Evolutionary conservation across 2,329 filamentous ascomycete genomes (phyloP).

Genomic region (Apiospora phragmitis): DNA sequence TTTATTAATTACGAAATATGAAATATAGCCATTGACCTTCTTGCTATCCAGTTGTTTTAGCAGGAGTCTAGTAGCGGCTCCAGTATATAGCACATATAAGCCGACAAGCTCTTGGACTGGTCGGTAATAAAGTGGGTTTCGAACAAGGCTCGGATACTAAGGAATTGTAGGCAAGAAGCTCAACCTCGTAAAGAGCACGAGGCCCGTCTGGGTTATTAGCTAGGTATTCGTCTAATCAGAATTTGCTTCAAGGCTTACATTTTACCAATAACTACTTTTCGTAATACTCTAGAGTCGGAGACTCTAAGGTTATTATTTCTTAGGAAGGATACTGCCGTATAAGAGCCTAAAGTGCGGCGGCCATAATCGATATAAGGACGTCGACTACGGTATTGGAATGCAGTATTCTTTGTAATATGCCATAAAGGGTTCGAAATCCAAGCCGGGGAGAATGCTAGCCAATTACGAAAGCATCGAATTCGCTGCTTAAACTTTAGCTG

Average conservation of each 20-base stretch:
- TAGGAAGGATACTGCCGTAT: not conserved
- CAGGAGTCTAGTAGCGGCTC: not conserved
- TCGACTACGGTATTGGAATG: not conserved
- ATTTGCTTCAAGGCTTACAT: not conserved
- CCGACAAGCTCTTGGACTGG: not conserved
- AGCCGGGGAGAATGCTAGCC: not conserved
- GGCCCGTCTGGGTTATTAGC: not conserved
- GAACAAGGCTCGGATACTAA: not conserved
- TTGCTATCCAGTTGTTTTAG: not conserved
- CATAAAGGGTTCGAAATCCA: not conserved
- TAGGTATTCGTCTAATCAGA: not conserved
- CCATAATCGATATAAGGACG: not conserved
- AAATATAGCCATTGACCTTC: no score
- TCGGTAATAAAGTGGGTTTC: not conserved
- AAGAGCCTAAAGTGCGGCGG: not conserved
- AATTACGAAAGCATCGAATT: not conserved
- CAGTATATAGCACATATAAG: not conserved
- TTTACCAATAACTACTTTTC: not conserved
- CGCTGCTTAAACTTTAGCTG: not conserved
- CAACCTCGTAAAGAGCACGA: not conserved
- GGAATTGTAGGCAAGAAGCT: not conserved
- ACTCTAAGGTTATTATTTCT: not conserved
- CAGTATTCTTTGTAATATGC: not conserved
- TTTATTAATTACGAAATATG: no score
- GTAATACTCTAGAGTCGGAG: not conserved